Base-by-base conservation (phyloP, 1,284 basidiomycete species). In the Ceratobasidium sp. region DNA sequence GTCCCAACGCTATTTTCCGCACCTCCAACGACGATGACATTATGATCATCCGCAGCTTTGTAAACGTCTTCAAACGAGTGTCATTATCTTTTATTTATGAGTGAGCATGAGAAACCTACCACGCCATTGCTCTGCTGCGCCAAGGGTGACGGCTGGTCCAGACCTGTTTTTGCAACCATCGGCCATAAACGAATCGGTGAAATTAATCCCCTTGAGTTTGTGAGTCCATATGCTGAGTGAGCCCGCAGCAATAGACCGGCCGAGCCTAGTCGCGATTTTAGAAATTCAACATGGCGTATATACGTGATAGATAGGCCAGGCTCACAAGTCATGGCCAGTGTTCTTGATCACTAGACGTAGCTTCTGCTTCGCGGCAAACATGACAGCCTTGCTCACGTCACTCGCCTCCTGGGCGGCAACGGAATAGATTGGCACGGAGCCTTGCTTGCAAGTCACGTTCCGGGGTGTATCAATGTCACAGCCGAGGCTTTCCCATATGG, bases 341-440 rank as follows among this genome's bases (percentile, higher is more conserved):
- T 86, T 87, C 80, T 88, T 89, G 22, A 88, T 81, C 0, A 85
- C 85, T 0, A 88, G 76, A 3, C 84, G 84, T 25, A 88, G 80
- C 77, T 85, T 85, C 73, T 86, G 81, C 37, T 82, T 76, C 6
- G 77, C 82, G 0, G 85, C 85, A 79, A 87, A 87, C 29, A 81
- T 81, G 25, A 87, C 83, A 5, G 85, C 85, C 29, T 82, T 84
- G 78, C 86, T 84, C 4, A 88, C 79, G 76, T 86, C 86, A 29
- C 56, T 77, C 6, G 81, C 81, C 0, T 76, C 80, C 6, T 83
- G 82, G 0, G 84, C 85, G 66, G 88, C 86, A 4, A 88, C 85
- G 13, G 54, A n/a, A 57, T 75, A 75, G 1, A 62, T 32, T n/a
- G 73, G 73, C 11, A 75, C 73, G 29, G 57, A 44, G 46, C 73